These are phyloP conservation scores for Pascua guehoae DNA, from an alignment of 1,284 basidiomycete species.

Conservation along the genomic window DNA sequence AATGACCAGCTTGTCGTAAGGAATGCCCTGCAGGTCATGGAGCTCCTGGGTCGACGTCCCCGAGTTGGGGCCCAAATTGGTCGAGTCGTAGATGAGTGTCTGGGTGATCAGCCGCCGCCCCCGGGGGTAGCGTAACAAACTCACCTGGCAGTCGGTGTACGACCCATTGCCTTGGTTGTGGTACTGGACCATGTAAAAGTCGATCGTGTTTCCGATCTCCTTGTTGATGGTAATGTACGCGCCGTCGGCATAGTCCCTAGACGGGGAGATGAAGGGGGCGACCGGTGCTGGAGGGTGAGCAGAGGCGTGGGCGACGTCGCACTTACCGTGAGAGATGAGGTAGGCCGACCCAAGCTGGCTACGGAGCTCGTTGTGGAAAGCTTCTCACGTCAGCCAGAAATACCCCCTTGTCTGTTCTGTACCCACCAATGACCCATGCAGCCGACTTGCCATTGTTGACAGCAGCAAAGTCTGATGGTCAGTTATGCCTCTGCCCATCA, in stretches of 20 bases:
- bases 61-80: conserved; percentile 3
- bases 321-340: conserved; percentile 42
- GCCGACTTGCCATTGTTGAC: conserved; percentile 38
- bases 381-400: not conserved
- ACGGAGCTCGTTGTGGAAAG: conserved; percentile 40
- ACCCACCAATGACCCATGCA: conserved; percentile 37
- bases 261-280: conserved; percentile 43
- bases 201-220: conserved; percentile 35
- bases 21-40: conserved; percentile 28
- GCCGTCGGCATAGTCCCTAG: conserved; percentile 28
- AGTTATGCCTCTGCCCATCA: not conserved
- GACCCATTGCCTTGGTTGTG: conserved; percentile 47
- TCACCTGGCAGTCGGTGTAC: conserved; percentile 10
- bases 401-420: not conserved
- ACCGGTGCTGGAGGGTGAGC: conserved; percentile 27
- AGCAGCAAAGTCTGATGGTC: conserved; percentile 12
- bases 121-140: too few relatives aligned
- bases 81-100: conserved; percentile 31
- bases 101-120: too few relatives aligned
- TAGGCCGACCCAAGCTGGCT: conserved; percentile 36
- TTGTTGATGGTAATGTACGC: conserved; percentile 38
- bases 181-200: conserved; percentile 48
- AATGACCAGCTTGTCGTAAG: conserved; percentile 45
- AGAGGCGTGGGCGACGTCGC: conserved; percentile 30
- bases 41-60: conserved; percentile 42